These are phyloP conservation scores for Pontederia crassipes DNA, from an alignment of 176 grass and related monocot species.

Conservation along the genomic window DNA sequence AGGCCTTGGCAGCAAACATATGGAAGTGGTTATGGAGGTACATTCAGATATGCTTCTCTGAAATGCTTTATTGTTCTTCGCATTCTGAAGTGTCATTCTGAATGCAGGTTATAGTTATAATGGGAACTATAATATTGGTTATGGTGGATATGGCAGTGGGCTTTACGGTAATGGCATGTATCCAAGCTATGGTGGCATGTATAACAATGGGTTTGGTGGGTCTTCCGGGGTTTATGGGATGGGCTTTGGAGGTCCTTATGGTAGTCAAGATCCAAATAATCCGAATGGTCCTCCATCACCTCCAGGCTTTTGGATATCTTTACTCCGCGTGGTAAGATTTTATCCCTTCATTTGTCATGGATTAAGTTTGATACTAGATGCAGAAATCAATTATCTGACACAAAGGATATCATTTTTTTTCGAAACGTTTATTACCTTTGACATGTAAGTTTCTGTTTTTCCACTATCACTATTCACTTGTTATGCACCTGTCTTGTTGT, in stretches of 20 bases:
- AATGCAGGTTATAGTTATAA: constrained; percentile 51
- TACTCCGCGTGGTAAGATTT: constrained; percentile 61
- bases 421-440: no score
- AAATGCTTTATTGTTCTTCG: no score
- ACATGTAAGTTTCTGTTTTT: no score
- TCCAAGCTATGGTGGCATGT: constrained; percentile 27
- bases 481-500: no score
- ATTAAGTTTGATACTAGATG: no score
- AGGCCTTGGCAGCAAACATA: constrained; percentile 77
- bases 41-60: no score
- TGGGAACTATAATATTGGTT: constrained; percentile 26
- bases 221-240: constrained; percentile 13
- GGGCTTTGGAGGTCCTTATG: constrained; percentile 58
- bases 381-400: no score
- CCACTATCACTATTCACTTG: no score
- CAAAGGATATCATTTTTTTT: no score
- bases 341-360: neutral
- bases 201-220: no score
- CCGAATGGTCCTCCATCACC: constrained; percentile 68
- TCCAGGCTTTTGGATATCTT: constrained; percentile 84
- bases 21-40: constrained; percentile 71
- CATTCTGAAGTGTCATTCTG: no score
- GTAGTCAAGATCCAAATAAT: constrained; percentile 72
- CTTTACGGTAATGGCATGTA: constrained; percentile 62
- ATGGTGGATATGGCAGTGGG: constrained; percentile 32